A percentile compares a stretch with the other conserved stretches of the same genome.
Conservation (phyloP, 140 eudicot genomes). For the Stevia rebaudiana region DNA sequence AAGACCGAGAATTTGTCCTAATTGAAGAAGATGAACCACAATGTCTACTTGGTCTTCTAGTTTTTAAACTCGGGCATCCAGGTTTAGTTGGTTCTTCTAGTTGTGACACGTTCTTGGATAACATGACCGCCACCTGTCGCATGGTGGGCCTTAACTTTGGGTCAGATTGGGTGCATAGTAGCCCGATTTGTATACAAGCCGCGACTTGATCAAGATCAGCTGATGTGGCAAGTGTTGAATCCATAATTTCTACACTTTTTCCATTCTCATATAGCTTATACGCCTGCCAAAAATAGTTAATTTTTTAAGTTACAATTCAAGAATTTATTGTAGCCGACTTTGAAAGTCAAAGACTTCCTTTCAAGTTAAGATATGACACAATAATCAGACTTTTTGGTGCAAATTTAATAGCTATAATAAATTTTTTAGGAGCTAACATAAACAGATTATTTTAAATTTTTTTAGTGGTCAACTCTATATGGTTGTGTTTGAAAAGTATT, state of each 20-base stretch:
- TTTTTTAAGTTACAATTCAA: background rate
- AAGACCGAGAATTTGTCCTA: constrained; percentile 33
- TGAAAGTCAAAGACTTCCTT: background rate
- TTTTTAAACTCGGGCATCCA: constrained; percentile 54
- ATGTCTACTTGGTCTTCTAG: constrained; percentile 41
- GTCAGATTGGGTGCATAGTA: constrained; percentile 14
- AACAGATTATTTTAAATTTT: background rate
- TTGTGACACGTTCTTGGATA: constrained; percentile 52
- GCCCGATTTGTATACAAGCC: constrained; percentile 3
- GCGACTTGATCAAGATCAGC: constrained; percentile 10
- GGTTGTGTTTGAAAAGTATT: background rate
- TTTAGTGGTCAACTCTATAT: background rate
- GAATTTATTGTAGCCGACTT: constrained; percentile 1
- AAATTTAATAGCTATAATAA: background rate
- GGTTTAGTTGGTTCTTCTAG: constrained; percentile 77
- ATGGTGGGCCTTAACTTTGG: constrained; percentile 14
- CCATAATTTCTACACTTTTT: constrained; percentile 7
- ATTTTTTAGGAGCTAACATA: background rate
- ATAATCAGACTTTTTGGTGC: background rate
- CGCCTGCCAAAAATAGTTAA: background rate
- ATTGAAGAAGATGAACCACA: constrained; percentile 35
- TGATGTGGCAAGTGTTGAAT: constrained; percentile 4
- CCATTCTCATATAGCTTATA: constrained; percentile 12
- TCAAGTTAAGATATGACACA: background rate
- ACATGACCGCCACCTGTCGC: constrained; percentile 63